phyloP scores from a whole-genome alignment of 164 flowering plant species.

The Dillenia turbinata region DNA sequence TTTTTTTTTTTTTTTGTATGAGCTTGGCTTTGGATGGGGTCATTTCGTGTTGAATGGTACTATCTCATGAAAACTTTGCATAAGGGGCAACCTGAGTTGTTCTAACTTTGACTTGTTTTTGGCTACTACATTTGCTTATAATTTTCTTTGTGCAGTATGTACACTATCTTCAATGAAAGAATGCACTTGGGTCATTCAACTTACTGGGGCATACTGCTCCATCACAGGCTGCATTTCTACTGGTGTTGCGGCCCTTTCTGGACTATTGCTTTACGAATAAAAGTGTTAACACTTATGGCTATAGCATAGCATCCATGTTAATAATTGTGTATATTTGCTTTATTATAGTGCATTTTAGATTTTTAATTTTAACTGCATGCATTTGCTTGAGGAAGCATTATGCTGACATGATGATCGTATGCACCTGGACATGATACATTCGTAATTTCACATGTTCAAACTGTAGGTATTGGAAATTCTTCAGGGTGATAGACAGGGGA shows the following conservation, averaged over 20 bases:
- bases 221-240: constrained; percentile 70
- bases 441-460: background rate
- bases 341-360: background rate
- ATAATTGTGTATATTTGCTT: constrained; percentile 17
- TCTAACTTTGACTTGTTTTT: no score
- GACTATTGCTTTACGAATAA: constrained; percentile 79
- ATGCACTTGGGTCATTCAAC: constrained; percentile 83
- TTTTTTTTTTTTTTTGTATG: background rate
- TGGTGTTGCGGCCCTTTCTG: constrained; percentile 72
- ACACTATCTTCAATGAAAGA: constrained; percentile 72
- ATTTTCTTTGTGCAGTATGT: constrained; percentile 56
- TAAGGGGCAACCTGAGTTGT: no score
- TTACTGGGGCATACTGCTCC: constrained; percentile 92
- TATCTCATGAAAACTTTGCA: no score
- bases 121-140: background rate
- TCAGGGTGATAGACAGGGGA: no score
- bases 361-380: background rate
- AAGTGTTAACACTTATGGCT: constrained; percentile 51
- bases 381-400: background rate
- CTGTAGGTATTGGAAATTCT: no score
- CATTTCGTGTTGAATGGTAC: no score
- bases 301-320: constrained; percentile 44
- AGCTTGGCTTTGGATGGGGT: no score
- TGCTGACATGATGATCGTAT: background rate
- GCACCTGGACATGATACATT: background rate